Conservation (phyloP, 23 red algal genomes). For the Chondrus crispus region DNA sequence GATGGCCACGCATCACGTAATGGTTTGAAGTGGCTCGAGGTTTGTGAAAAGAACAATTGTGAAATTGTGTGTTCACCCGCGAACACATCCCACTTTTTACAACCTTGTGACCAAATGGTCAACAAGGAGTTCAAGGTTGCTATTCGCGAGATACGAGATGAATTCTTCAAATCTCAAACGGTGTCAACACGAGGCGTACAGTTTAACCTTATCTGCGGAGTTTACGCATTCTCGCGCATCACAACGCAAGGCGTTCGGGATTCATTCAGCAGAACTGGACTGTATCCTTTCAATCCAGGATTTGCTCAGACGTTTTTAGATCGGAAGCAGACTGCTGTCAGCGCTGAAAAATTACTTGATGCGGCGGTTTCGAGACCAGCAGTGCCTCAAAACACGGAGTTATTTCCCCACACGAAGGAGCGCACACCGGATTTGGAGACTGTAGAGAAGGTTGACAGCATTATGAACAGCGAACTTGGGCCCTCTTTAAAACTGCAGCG, state of each 20-base stretch:
- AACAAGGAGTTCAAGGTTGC: conserved; percentile 13
- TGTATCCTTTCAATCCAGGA: neutral
- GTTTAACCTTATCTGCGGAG: neutral
- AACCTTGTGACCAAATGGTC: neutral
- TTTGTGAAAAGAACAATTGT: neutral
- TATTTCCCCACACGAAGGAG: too few relatives aligned
- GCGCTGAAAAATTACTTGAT: neutral
- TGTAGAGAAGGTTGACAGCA: neutral
- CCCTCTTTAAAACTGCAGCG: neutral
- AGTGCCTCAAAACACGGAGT: too few relatives aligned
- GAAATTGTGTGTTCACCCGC: neutral
- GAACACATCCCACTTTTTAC: conserved; percentile 1
- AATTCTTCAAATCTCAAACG: neutral
- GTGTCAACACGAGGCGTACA: neutral
- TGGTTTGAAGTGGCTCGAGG: neutral
- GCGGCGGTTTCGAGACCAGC: neutral
- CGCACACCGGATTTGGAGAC: neutral
- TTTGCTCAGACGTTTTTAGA: neutral
- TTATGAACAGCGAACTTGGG: neutral
- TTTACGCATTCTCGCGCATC: neutral
- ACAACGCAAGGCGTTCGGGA: neutral
- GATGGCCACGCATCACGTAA: neutral
- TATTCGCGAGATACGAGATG: neutral
- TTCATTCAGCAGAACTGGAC: neutral
- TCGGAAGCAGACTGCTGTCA: neutral